Percentiles rank a stretch among this genome's conserved stretches.
Evolutionary conservation across 495 filamentous ascomycete genomes (phyloP).

Genomic region (Podospora fimiseda): DNA sequence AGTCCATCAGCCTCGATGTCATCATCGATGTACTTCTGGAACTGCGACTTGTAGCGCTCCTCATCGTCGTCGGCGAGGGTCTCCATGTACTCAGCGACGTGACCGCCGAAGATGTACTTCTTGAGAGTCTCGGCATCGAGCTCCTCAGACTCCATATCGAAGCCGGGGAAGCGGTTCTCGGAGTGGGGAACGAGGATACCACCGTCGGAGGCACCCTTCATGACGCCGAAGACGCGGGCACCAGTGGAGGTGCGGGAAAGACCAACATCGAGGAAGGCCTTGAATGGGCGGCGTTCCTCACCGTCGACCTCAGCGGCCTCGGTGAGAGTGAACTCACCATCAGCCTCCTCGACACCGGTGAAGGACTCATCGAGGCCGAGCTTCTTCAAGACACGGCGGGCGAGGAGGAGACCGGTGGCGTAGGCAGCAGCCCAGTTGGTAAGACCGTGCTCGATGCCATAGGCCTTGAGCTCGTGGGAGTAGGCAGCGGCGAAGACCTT

Average conservation of each 20-base stretch:
- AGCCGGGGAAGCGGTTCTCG: conserved; percentile 98
- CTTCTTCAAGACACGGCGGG: conserved; percentile 93
- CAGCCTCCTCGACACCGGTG: conserved; percentile 85
- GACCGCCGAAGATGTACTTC: conserved; percentile 98
- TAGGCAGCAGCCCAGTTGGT: conserved; percentile 99
- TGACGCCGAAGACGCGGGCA: conserved; percentile 96
- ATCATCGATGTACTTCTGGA: conserved; percentile 93
- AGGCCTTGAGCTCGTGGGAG: conserved; percentile 93
- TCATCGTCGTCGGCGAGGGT: conserved; percentile 98
- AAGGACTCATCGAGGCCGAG: conserved; percentile 89
- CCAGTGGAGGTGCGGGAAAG: conserved; percentile 94
- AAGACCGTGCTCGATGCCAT: conserved; percentile 95
- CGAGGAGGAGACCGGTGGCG: conserved; percentile 90
- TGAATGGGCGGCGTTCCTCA: conserved; percentile 93
- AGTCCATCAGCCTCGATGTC: conserved; percentile 93
- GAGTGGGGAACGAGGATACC: conserved; percentile 96
- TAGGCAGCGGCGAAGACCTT: conserved; percentile 92
- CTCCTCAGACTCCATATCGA: conserved; percentile 91
- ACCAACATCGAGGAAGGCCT: conserved; percentile 96
- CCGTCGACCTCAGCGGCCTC: conserved; percentile 80
- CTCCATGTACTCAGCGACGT: conserved; percentile 99
- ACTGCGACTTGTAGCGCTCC: conserved; percentile 98
- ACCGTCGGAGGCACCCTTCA: conserved; percentile 99
- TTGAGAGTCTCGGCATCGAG: conserved; percentile 93
- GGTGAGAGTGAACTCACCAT: conserved; percentile 90